Conservation (phyloP, 2,329 filamentous ascomycete genomes). For the Escovopsis weberi region DNA sequence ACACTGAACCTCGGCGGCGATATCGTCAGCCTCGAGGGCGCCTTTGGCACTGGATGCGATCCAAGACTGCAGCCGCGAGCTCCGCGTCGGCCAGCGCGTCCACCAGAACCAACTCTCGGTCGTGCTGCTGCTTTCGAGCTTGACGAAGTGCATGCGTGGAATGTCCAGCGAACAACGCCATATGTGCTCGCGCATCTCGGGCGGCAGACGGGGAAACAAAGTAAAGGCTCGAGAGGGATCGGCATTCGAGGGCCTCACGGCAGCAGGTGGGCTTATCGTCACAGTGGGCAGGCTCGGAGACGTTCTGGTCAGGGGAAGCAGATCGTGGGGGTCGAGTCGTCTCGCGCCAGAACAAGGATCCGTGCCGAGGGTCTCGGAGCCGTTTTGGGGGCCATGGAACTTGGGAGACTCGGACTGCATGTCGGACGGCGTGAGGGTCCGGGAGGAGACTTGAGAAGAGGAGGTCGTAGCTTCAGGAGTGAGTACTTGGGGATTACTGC, state of each 20-base stretch:
- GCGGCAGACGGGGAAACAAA: slow-evolving; percentile 18
- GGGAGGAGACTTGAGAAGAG: too few species aligned
- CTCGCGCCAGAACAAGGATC: too few species aligned
- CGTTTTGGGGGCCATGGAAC: too few species aligned
- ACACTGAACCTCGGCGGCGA: slow-evolving; percentile 11
- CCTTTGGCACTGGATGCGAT: slow-evolving; percentile 5
- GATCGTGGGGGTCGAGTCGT: too few species aligned
- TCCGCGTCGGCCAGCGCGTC: not conserved
- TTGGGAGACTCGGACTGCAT: too few species aligned
- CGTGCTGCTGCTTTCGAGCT: slow-evolving; percentile 11
- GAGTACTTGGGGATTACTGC: too few species aligned
- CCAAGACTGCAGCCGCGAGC: not conserved
- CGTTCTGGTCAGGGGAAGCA: too few species aligned
- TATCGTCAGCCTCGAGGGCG: slow-evolving; percentile 8
- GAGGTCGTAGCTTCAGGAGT: too few species aligned
- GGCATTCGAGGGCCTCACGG: not conserved
- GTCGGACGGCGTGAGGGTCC: too few species aligned
- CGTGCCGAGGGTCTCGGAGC: too few species aligned
- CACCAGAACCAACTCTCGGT: slow-evolving; percentile 11
- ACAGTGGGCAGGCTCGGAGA: too few species aligned
- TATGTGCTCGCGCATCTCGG: slow-evolving; percentile 21
- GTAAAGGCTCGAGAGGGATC: slow-evolving; percentile 15
- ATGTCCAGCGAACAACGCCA: slow-evolving; percentile 14
- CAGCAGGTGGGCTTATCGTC: too few species aligned
- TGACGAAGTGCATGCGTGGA: slow-evolving; percentile 23